These are phyloP conservation scores for Echites panduratus DNA, from an alignment of 257 asterid genomes.

Conservation along the genomic window DNA sequence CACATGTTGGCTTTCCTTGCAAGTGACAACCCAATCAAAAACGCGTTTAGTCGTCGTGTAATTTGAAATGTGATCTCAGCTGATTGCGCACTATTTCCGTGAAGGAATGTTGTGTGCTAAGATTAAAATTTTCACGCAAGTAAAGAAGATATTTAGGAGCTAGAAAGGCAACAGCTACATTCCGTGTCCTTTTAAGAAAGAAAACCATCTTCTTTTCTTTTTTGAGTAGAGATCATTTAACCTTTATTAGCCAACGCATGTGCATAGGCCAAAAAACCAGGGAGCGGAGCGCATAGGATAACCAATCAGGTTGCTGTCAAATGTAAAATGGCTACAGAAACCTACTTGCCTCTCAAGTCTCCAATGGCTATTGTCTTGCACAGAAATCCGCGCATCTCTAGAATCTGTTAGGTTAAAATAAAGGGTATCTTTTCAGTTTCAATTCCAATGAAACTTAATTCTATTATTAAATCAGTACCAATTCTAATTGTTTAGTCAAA, in stretches of 20 bases:
- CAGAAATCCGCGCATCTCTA: too few species aligned
- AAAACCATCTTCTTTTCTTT: not conserved
- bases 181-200: not conserved
- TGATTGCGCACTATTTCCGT: not conserved
- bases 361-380: too few species aligned
- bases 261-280: not conserved
- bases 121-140: not conserved
- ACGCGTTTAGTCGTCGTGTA: constrained; percentile 21
- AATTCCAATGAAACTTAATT: too few species aligned
- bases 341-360: too few species aligned
- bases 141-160: not conserved
- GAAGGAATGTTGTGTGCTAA: not conserved
- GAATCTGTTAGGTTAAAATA: too few species aligned
- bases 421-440: too few species aligned
- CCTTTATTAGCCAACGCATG: not conserved
- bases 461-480: too few species aligned
- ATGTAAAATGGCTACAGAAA: too few species aligned
- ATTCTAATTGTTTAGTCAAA: too few species aligned
- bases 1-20: constrained; percentile 28
- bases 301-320: too few species aligned
- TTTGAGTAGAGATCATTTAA: too few species aligned
- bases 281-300: not conserved
- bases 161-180: not conserved
- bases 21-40: constrained; percentile 38
- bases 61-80: not conserved